These are phyloP conservation scores for Limonium bicolor DNA, from an alignment of 148 eudicot genomes.

Conservation along the genomic window DNA sequence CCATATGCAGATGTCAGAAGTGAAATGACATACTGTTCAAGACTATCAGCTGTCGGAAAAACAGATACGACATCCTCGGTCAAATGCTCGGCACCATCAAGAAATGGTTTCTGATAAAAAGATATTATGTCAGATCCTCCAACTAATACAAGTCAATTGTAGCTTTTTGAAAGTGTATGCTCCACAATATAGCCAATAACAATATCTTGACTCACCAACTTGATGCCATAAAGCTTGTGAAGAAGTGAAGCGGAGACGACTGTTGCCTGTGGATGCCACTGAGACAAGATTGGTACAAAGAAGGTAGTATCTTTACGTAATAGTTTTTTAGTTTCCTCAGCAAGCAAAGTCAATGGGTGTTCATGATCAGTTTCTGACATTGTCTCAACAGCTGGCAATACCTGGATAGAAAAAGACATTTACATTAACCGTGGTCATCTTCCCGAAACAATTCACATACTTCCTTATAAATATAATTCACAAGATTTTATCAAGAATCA, in stretches of 20 bases:
- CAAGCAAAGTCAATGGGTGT: constrained; percentile 79
- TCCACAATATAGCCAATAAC: background rate
- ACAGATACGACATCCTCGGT: constrained; percentile 94
- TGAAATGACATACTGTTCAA: constrained; percentile 62
- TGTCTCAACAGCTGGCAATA: constrained; percentile 60
- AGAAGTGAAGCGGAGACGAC: constrained; percentile 80
- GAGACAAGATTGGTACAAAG: constrained; percentile 68
- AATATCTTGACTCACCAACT: constrained; percentile 46
- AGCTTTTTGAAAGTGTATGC: background rate
- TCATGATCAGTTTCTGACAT: constrained; percentile 58
- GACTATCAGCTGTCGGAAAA: constrained; percentile 92
- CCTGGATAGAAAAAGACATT: constrained; percentile 24
- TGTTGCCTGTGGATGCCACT: constrained; percentile 63
- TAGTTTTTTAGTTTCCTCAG: constrained; percentile 70
- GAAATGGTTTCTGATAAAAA: constrained; percentile 78
- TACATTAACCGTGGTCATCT: background rate
- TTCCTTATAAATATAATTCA: too few relatives aligned
- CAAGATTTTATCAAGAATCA: too few relatives aligned
- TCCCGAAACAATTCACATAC: too few relatives aligned
- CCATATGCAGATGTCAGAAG: constrained; percentile 54
- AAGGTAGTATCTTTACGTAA: constrained; percentile 53
- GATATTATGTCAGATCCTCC: constrained; percentile 9
- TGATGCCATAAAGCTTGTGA: constrained; percentile 85
- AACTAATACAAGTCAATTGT: constrained; percentile 1
- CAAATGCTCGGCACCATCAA: constrained; percentile 75